Evolutionary conservation across 306 rosid species (phyloP).

Genomic region (Cucurbita maxima): DNA sequence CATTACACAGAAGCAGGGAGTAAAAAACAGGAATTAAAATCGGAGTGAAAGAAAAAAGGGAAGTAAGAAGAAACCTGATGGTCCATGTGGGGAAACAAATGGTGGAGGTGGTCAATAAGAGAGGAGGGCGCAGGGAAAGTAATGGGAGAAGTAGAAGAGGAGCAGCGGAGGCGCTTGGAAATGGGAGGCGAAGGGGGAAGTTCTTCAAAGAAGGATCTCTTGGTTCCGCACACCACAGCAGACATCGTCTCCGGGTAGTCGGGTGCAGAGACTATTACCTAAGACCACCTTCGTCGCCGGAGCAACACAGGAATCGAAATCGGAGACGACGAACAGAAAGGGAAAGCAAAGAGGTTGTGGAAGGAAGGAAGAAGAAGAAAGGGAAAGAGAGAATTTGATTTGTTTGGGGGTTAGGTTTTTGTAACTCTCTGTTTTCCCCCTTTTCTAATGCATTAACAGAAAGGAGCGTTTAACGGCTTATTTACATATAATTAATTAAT

Average conservation of each 20-base stretch:
- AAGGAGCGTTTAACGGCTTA: neutral
- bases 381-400: neutral
- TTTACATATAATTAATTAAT: no score
- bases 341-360: neutral
- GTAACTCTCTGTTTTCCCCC: neutral
- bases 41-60: neutral
- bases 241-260: constrained; percentile 45
- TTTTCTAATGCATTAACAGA: neutral
- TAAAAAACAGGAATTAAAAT: no score
- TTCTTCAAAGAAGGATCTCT: constrained; percentile 94
- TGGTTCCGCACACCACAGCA: constrained; percentile 98
- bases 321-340: neutral
- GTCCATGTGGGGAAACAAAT: constrained; percentile 75
- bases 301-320: neutral
- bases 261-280: neutral
- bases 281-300: neutral
- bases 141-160: constrained; percentile 70
- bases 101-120: constrained; percentile 52
- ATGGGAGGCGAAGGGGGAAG: constrained; percentile 86
- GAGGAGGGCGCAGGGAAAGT: constrained; percentile 35
- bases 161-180: constrained; percentile 76
- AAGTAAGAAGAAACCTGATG: constrained; percentile 18
- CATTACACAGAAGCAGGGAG: neutral
- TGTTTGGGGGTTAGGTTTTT: neutral
- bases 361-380: neutral